Percentiles rank a stretch among this genome's conserved stretches.
These are phyloP conservation scores for Geotrichum reessii DNA, from an alignment of 1,139 yeast species.

Conservation along the genomic window DNA sequence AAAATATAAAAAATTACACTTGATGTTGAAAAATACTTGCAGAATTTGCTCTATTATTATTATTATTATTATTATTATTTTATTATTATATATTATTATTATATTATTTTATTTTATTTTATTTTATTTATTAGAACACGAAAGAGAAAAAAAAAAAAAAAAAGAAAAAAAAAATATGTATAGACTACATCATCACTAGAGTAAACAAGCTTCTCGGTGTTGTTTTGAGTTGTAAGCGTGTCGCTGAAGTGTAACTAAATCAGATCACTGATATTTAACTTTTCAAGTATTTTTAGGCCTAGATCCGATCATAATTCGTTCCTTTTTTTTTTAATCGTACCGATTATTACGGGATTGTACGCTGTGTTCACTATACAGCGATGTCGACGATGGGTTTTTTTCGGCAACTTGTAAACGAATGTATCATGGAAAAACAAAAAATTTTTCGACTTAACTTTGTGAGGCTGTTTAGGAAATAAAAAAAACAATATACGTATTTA, in stretches of 20 bases:
- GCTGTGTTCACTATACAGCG: background rate
- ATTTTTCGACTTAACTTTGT: background rate
- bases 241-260: background rate
- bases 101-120: too few relatives aligned
- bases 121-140: too few relatives aligned
- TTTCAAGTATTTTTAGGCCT: background rate
- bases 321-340: background rate
- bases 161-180: background rate
- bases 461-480: background rate
- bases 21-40: background rate
- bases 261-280: background rate
- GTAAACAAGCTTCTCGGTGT: background rate
- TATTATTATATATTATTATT: too few relatives aligned
- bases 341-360: background rate
- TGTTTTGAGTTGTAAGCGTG: background rate
- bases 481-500: too few relatives aligned
- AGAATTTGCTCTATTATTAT: too few relatives aligned
- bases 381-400: background rate
- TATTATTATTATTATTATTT: too few relatives aligned
- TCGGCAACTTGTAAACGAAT: background rate
- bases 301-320: background rate
- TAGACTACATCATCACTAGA: background rate
- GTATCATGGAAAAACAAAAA: background rate
- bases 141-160: background rate
- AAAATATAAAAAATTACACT: background rate